Base-by-base conservation (phyloP, 1,284 basidiomycete species). In the Boletellus deceptivus region DNA sequence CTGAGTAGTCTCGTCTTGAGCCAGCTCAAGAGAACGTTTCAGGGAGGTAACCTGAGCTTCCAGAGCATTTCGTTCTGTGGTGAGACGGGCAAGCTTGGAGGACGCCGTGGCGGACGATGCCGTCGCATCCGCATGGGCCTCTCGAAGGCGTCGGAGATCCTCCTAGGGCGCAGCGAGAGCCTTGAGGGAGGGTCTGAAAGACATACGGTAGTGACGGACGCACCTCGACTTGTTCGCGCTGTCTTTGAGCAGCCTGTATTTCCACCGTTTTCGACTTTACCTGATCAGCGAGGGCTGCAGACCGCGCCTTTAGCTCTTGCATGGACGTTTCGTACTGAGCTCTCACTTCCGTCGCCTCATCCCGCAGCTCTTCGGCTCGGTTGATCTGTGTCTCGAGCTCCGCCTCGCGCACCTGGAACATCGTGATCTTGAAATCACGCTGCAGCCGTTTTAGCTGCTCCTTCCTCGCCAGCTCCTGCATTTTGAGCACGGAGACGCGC, bases 391-490 rank as follows among this genome's bases (percentile, higher is more conserved):
- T 62, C 58, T 85, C 80, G 38, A 86, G 67, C 55, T 84, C 82
- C 7, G 71, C 69, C 59, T 87, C 84, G 50, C 75, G 74, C 17
- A 72, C 73, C 63, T 84, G 81, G 59, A 86, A 87, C 65, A 79
- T 76, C 9, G 75, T 78, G 48, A 89, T 76, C 62, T 77, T 76
- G 59, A 74, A 80, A 54, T 90, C 86, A 50, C 84, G 72, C 59
- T 83, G 80, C 38, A 84, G 54, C 34, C 75, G 65, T 48, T 76
- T 73, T 24, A 85, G 58, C 45, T 78, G 80, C 67, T 86, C 83
- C 53, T 67, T 68, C 54, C 83, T 69, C 38, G 73, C 66, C 17
- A 69, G 66, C 46, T 82, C 79, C 64, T 75, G 76, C 63, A 81
- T 77, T 45, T 75, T 75, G 37, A 84, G 63, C 14, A 77, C 64